Percentiles rank a stretch among this genome's conserved stretches.
These are phyloP conservation scores for Phytopythium ostracodes DNA, from an alignment of 352 stramenopile genomes.

Conservation along the genomic window DNA sequence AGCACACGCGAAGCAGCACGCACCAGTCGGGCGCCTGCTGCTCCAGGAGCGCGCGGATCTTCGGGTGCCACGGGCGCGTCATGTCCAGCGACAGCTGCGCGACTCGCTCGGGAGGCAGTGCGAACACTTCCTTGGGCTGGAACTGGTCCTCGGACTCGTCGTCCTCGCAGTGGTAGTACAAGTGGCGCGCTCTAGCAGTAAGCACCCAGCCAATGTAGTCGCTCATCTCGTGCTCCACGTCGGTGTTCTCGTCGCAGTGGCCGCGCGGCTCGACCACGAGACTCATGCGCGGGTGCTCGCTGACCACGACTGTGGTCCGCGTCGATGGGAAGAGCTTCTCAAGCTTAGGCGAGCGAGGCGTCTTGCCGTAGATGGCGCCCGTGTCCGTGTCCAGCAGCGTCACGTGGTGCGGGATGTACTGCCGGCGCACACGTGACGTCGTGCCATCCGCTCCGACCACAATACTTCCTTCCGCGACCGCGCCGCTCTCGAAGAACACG, in stretches of 20 bases:
- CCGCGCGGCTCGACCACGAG: conserved; percentile 52
- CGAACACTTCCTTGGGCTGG: conserved; percentile 4
- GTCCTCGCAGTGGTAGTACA: conserved; percentile 28
- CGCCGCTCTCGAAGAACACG: conserved; percentile 51
- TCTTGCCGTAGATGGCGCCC: conserved; percentile 69
- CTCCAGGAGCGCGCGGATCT: conserved; percentile 38
- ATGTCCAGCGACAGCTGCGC: conserved; percentile 46
- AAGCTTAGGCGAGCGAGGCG: conserved; percentile 40
- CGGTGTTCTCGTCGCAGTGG: background rate
- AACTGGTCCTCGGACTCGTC: background rate
- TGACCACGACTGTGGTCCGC: conserved; percentile 45
- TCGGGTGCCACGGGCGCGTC: conserved; percentile 43
- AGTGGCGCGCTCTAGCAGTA: conserved; percentile 35
- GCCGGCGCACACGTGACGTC: conserved; percentile 48
- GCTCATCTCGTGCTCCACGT: conserved; percentile 19
- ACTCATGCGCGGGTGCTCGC: conserved; percentile 39
- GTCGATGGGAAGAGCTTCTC: conserved; percentile 39
- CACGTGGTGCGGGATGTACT: conserved; percentile 42
- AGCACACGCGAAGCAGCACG: conserved; percentile 63
- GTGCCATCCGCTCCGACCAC: conserved; percentile 56
- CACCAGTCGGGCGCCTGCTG: conserved; percentile 40
- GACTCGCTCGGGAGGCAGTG: conserved; percentile 37
- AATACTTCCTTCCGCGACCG: conserved; percentile 35
- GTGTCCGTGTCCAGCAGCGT: conserved; percentile 59
- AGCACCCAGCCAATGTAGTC: conserved; percentile 68